Conservation (phyloP, 129 eudicot species). For the Flaveria trinervia region DNA sequence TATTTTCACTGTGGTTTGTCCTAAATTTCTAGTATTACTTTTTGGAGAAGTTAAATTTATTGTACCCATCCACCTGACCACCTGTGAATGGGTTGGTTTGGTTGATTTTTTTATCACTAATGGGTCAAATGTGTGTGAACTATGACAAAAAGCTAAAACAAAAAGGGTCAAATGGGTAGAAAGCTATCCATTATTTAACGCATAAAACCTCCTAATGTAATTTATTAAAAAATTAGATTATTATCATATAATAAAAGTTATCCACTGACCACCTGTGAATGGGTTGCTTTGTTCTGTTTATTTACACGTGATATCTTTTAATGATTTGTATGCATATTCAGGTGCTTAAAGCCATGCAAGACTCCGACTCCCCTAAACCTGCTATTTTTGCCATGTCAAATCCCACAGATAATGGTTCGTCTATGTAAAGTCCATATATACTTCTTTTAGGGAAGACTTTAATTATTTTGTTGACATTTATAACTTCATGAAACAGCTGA, state of each 20-base stretch:
- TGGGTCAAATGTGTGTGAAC: neutral
- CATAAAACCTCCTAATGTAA: neutral
- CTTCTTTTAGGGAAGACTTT: slow-evolving; percentile 1
- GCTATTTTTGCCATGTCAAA: slow-evolving; percentile 99
- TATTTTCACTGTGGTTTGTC: slow-evolving; percentile 11
- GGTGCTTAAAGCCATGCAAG: slow-evolving; percentile 95
- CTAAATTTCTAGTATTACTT: slow-evolving; percentile 10
- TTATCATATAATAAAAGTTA: neutral
- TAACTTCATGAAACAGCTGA: slow-evolving; percentile 67
- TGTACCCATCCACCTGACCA: neutral
- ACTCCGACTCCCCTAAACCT: slow-evolving; percentile 74
- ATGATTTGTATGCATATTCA: slow-evolving; percentile 29
- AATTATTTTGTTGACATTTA: neutral
- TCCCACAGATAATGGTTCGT: slow-evolving; percentile 91
- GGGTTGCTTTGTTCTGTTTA: neutral
- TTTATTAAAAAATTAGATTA: neutral
- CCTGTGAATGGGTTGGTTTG: neutral
- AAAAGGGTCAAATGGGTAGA: neutral
- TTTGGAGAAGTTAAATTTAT: neutral
- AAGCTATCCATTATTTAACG: neutral
- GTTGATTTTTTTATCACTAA: neutral
- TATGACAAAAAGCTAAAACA: neutral
- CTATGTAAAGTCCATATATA: slow-evolving; percentile 2
- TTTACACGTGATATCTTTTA: slow-evolving; percentile 21
- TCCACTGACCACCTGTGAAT: too few relatives aligned